These are phyloP conservation scores for Flaveria linearis DNA, from an alignment of 129 eudicot species.

Conservation along the genomic window DNA sequence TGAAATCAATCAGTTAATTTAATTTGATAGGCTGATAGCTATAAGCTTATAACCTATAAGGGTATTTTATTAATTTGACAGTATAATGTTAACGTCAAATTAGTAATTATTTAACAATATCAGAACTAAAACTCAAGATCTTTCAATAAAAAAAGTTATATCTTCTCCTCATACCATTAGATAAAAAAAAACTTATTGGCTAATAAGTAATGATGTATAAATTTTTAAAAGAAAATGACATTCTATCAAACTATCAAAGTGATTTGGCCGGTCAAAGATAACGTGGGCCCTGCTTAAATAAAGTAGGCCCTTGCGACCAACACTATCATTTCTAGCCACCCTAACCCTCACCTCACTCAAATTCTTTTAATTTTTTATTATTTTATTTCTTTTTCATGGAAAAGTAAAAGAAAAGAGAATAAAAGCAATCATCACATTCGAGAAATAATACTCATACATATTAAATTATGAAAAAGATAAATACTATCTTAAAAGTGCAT, in stretches of 20 bases:
- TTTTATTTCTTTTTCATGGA: not conserved
- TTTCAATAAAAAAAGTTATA: no score
- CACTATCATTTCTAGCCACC: slow-evolving; percentile 9
- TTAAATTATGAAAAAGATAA: no score
- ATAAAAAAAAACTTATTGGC: no score
- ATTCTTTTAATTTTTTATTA: not conserved
- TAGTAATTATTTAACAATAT: no score
- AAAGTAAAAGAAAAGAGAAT: slow-evolving; percentile 21
- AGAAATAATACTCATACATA: not conserved
- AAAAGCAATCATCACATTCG: slow-evolving; percentile 7
- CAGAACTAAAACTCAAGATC: no score
- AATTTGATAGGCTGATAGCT: no score
- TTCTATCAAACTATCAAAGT: slow-evolving; percentile 14
- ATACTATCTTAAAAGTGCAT: no score
- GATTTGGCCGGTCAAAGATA: not conserved
- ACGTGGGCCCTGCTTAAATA: slow-evolving; percentile 4
- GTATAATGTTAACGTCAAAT: no score
- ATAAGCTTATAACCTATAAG: no score
- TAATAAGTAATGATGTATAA: not conserved
- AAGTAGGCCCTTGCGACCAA: not conserved
- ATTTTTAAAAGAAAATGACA: not conserved
- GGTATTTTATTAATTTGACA: no score
- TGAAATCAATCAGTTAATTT: no score
- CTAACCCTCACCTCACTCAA: not conserved
- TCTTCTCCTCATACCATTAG: no score